Base-by-base conservation (phyloP, 768 basidiomycete species). In the Psilocybe sp. region DNA sequence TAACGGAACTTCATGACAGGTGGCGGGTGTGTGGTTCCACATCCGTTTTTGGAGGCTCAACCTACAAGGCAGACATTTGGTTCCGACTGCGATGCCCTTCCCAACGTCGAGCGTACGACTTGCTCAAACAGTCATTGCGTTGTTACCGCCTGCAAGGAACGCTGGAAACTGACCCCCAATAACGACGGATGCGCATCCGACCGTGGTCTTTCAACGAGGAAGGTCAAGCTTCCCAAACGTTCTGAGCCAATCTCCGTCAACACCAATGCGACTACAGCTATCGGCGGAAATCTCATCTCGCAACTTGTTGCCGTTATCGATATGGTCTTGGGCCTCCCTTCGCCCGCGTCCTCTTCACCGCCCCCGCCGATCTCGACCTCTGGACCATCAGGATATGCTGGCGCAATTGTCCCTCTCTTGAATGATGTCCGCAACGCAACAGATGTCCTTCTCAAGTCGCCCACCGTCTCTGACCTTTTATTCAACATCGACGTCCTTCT, bases 1-100 rank as follows among this genome's bases (percentile, higher is more conserved):
- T 34, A 40, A 41, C 51, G 31, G 19, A 14, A 14, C 31, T 5
- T 20, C 31, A 13, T 36, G 13, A 40, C 40, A 75, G 73, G 73
- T 46, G 74, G 74, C 40, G 74, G 73, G n/a, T 76, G 74, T 44
- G 52, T 69, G 19, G 52, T 60, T 18, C 66, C 62, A 20, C 69
- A 70, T 53, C 66, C 68, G 15, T 74, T 70, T 44, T 42, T 44
- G n/a, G 63, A 64, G 20, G 39, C 43, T 0, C 41, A 58, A 3
- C 33, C 52, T 18, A 18, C 40, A 32, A 52, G 34, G 38, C 46
- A 35, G 15, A 15, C 23, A 19, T 44, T 35, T 23, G 71, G 67
- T 19, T 47, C 52, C 20, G 67, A 71, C 47, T 72, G 71, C 45
- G 57, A 63, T 13, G 51, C 46, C 43, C 62, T 69, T 32, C 52